These are phyloP conservation scores for Ustilago tritici DNA, from an alignment of 1,284 basidiomycete species.

Conservation along the genomic window DNA sequence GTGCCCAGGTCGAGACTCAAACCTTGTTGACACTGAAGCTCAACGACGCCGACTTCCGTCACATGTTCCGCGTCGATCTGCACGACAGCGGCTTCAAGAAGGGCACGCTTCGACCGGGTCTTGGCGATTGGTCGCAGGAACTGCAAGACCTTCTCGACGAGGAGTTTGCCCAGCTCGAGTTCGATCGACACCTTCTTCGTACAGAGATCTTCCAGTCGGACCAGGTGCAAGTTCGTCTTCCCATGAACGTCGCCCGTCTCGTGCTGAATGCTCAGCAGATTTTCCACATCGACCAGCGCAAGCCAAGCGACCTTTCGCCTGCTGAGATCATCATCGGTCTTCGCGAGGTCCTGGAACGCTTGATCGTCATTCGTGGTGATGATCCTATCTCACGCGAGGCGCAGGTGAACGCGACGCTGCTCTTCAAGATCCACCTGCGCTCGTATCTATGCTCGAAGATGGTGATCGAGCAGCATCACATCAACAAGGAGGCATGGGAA, in stretches of 20 bases:
- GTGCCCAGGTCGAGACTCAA: slow-evolving; percentile 96
- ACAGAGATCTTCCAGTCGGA: slow-evolving; percentile 81
- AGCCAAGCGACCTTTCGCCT: slow-evolving; percentile 92
- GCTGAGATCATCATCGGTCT: slow-evolving; percentile 86
- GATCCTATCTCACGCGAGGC: slow-evolving; percentile 79
- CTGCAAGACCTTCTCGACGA: slow-evolving; percentile 90
- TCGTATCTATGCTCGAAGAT: slow-evolving; percentile 67
- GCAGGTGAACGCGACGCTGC: slow-evolving; percentile 88
- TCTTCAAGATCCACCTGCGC: slow-evolving; percentile 81
- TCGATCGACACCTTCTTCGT: slow-evolving; percentile 83
- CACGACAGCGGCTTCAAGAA: slow-evolving; percentile 71
- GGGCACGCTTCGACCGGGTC: slow-evolving; percentile 90
- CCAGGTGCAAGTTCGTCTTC: slow-evolving; percentile 76
- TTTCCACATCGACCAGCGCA: slow-evolving; percentile 94
- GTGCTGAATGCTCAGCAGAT: slow-evolving; percentile 96
- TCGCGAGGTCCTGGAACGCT: slow-evolving; percentile 54
- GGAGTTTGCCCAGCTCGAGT: slow-evolving; percentile 82
- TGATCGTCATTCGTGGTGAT: slow-evolving; percentile 80
- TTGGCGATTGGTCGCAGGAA: slow-evolving; percentile 85
- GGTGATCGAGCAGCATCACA: slow-evolving; percentile 67
- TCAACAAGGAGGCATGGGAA: slow-evolving; percentile 82
- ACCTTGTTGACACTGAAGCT: slow-evolving; percentile 88
- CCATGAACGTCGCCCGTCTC: slow-evolving; percentile 85
- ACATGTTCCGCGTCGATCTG: slow-evolving; percentile 92
- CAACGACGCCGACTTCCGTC: slow-evolving; percentile 85